Evolutionary conservation across 371 early-diverging fungal species (phyloP).

Genomic region (Zancudomyces culisetae): DNA sequence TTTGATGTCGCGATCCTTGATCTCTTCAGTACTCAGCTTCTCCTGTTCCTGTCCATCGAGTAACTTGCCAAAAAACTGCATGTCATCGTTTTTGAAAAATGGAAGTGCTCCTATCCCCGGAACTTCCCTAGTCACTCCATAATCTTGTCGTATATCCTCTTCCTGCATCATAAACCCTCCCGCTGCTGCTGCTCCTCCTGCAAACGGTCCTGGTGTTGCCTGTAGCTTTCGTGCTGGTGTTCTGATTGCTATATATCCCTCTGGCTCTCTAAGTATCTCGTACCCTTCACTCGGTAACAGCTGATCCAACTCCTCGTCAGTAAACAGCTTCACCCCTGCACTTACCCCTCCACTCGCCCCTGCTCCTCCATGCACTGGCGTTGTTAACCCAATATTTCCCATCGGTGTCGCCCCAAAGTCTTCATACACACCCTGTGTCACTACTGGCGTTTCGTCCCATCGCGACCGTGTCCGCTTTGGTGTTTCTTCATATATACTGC

Average conservation of each 20-base stretch:
- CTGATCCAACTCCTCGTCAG: conserved; percentile 86
- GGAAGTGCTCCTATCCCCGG: conserved; percentile 82
- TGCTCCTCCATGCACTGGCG: conserved; percentile 25
- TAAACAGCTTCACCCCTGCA: conserved; percentile 41
- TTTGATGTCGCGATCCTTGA: conserved; percentile 91
- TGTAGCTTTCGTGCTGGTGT: conserved; percentile 88
- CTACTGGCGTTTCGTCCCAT: conserved; percentile 70
- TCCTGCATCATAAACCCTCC: conserved; percentile 74
- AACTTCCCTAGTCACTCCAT: conserved; percentile 65
- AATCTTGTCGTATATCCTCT: conserved; percentile 28
- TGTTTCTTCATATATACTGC: conserved; percentile 19
- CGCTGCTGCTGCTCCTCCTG: no score
- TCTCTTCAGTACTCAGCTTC: conserved; percentile 66
- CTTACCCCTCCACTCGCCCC: conserved; percentile 1
- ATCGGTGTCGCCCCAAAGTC: conserved; percentile 51
- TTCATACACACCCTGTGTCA: conserved; percentile 23
- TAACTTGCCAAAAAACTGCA: conserved; percentile 88
- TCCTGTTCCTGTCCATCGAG: conserved; percentile 69
- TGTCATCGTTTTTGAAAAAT: conserved; percentile 88
- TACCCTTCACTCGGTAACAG: conserved; percentile 85
- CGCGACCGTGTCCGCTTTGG: conserved; percentile 37
- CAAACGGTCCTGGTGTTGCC: conserved; percentile 83
- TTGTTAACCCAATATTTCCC: conserved; percentile 34
- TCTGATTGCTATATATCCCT: conserved; percentile 78
- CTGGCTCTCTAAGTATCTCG: conserved; percentile 75